Evolutionary conservation across 2,329 filamentous ascomycete genomes (phyloP), one percentile per base, ranked within the genome.

Genomic region (Fusarium stilboides): DNA sequence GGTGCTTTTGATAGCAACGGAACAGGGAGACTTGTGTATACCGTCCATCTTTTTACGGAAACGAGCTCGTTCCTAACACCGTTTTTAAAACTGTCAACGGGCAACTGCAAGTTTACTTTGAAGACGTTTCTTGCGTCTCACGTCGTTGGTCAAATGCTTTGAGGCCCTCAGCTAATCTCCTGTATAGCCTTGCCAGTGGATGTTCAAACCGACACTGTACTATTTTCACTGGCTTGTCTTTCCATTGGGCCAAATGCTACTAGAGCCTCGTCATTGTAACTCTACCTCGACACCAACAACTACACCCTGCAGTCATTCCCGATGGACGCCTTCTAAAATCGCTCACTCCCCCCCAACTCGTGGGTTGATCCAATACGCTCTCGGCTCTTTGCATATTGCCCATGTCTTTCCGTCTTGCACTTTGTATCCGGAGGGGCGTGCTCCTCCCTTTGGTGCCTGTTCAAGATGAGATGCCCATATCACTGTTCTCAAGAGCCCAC

Each of bases 321-420:
- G 56, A 53, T 66, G 42, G 62, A 65, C 61, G 46, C 61, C 61
- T 65, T 65, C 54, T 43, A 60, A 69, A 70, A 70, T 70, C 67
- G 52, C 66, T 68, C 66, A 69, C 66, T 70, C 68, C 63, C 68
- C 66, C 60, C 64, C 51, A 70, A 57, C 44, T 61, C 59, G 56
- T 20, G 13, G 44, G 31, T 26, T 19, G 28, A 31, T 61, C 68
- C 68, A 70, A 70, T 70, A 55, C 47, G 31, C 37, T 56, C 45
- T 68, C 50, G 58, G 63, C 58, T 57, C 55, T 61, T 40, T 60
- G 46, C 63, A 47, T 63, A 59, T 52, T 42, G 22, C 50, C 63
- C 68, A 62, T 61, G 58, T 68, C 49, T 56, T 46, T 47, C 42
- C 46, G 44, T 49, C 17, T 42, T 54, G 46, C 40, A 33, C 34